Base-by-base conservation (phyloP, 202 grass and related monocot genomes). In the Schoenoplectus tabernaemontani region DNA sequence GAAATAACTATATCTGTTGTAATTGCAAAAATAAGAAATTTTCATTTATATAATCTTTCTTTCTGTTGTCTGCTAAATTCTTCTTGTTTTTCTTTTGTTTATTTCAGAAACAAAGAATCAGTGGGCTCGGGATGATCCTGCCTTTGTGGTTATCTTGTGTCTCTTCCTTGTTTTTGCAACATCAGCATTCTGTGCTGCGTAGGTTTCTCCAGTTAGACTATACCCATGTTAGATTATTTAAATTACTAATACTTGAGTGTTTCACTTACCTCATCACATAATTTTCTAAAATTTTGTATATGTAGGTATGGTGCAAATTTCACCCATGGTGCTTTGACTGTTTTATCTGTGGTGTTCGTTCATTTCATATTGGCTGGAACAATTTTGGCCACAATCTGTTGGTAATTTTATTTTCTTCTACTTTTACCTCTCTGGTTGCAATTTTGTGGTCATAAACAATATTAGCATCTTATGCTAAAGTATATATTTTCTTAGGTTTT, bases 111-210 rank as follows among this genome's bases (percentile, higher is more conserved):
- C 96, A 78, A 98, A 98, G 92, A 98, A 98, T 76, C 90, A 98
- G 64, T 98, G 96, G 96, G 96, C 96, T 63, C 80, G 91, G 59
- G 96, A 98, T 87, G 96, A 98, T 89, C 96, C 96, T 85, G 91
- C 88, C 57, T 95, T 98, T 89, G 75, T 92, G 80, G 96, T 98
- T 60, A 95, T 98, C 85, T 84, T 98, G 67, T 89, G 83, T 89
- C 84, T 98, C 82, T 92, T 98, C 73, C 90, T 98, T 37, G 79
- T 98, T 43, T 87, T 98, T 82, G 96, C 96, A 16, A 89, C 91
- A 67, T 90, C 92, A 77, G 89, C 91, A 79, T 98, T 88, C 78
- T 98, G 96, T 64, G 90, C 85, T 83, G 96, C 84, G 96, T 98
- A 91, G 88, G 91, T 92, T 80, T 83, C 64, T 48, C 12, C 19